phyloP scores from a whole-genome alignment of 768 basidiomycete genomes.

The Termitomyces sp. region DNA sequence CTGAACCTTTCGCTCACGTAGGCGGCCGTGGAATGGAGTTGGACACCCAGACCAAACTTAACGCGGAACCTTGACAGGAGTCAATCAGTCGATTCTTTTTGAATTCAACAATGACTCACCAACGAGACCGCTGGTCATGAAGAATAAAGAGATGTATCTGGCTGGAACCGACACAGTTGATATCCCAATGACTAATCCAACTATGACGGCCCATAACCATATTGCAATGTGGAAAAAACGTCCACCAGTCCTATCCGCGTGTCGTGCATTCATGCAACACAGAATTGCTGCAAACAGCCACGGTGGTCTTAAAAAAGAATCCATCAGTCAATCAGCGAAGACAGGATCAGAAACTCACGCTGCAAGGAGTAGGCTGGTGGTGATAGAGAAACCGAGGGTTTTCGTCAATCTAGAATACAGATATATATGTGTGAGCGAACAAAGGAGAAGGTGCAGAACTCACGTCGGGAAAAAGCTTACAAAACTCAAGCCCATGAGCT shows the following conservation, averaged over 20 bases:
- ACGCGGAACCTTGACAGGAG: conserved; percentile 25
- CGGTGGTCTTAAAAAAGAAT: conserved; percentile 38
- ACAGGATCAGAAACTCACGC: conserved; percentile 36
- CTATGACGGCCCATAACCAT: conserved; percentile 53
- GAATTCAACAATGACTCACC: conserved; percentile 14
- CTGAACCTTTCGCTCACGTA: conserved; percentile 24
- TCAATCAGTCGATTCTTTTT: neutral
- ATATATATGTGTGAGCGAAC: neutral
- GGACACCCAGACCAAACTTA: conserved; percentile 57
- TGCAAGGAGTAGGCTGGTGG: conserved; percentile 48
- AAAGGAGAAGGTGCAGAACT: conserved; percentile 2
- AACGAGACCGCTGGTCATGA: conserved; percentile 52
- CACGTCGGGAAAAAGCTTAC: conserved; percentile 54
- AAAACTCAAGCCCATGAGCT: conserved; percentile 51
- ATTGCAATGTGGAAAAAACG: conserved; percentile 53
- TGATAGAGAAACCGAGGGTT: conserved; percentile 57
- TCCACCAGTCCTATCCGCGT: conserved; percentile 57
- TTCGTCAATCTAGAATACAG: conserved; percentile 35
- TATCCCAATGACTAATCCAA: conserved; percentile 56
- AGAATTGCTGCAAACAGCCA: conserved; percentile 49
- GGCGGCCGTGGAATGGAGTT: conserved; percentile 60
- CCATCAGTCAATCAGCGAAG: neutral
- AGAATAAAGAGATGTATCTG: conserved; percentile 58
- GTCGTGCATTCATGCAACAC: conserved; percentile 47
- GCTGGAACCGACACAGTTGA: conserved; percentile 43